Percentiles rank a stretch among this genome's conserved stretches.
Evolutionary conservation across 176 grass and related monocot species (phyloP).

Genomic region (Guadua angustifolia): DNA sequence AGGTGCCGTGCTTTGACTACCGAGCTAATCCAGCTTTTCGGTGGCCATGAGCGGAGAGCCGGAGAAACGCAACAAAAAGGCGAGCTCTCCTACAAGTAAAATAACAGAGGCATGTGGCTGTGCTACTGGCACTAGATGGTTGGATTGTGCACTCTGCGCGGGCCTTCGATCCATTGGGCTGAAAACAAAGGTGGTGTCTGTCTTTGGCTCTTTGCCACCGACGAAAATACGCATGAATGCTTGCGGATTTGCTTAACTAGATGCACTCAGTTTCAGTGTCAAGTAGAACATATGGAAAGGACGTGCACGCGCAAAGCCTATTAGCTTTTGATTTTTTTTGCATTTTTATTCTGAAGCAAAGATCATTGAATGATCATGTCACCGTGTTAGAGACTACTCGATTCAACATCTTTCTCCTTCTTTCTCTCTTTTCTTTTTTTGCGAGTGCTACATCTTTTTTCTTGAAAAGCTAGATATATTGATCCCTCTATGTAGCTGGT

Average conservation of each 20-base stretch:
- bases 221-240: background rate
- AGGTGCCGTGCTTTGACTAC: background rate
- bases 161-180: background rate
- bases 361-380: background rate
- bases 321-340: background rate
- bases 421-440: too few species aligned
- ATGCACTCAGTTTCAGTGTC: background rate
- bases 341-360: background rate
- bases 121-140: background rate
- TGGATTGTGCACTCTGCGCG: background rate
- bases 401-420: background rate
- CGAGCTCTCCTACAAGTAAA: slow-evolving; percentile 22
- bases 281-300: background rate
- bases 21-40: background rate
- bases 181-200: background rate
- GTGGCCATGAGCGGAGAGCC: background rate
- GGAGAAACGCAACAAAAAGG: slow-evolving; percentile 6
- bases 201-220: background rate
- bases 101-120: background rate
- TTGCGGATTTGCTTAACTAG: background rate
- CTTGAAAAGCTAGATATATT: background rate
- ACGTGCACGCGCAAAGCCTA: background rate
- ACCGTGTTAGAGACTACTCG: background rate
- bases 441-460: background rate
- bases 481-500: background rate